These are phyloP conservation scores for Dendrobium huoshanense DNA, from an alignment of 106 monocot species.

Conservation along the genomic window DNA sequence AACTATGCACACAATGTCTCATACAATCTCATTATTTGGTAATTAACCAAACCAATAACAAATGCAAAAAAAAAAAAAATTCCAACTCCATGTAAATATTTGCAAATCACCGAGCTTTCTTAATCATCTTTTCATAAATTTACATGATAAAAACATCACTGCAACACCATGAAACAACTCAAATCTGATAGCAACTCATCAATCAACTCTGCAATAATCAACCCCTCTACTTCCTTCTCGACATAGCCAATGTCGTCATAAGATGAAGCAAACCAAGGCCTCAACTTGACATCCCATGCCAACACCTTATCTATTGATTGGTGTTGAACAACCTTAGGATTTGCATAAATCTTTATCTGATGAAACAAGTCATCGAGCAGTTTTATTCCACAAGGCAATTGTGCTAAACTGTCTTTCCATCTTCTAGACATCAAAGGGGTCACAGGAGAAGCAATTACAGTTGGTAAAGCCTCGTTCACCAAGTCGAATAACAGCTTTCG, in stretches of 20 bases:
- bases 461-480: conserved; percentile 51
- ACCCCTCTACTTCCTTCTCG: conserved; percentile 33
- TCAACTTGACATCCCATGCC: conserved; percentile 30
- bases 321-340: background rate
- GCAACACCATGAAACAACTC: background rate
- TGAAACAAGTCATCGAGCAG: conserved; percentile 38
- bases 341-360: conserved; percentile 19
- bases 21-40: background rate
- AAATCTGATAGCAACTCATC: conserved; percentile 33
- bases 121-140: background rate
- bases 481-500: conserved; percentile 56
- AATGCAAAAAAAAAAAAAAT: background rate
- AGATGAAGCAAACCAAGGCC: conserved; percentile 23
- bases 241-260: conserved; percentile 27
- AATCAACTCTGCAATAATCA: conserved; percentile 45
- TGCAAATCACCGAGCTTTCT: background rate
- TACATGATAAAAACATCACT: background rate
- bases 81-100: background rate
- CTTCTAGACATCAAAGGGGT: conserved; percentile 18
- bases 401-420: background rate
- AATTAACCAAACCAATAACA: background rate
- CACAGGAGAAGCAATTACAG: conserved; percentile 12
- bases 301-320: conserved; percentile 34
- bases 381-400: conserved; percentile 18
- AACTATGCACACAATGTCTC: background rate